phyloP scores from a whole-genome alignment of 768 basidiomycete genomes.

The Suillus luteus region DNA sequence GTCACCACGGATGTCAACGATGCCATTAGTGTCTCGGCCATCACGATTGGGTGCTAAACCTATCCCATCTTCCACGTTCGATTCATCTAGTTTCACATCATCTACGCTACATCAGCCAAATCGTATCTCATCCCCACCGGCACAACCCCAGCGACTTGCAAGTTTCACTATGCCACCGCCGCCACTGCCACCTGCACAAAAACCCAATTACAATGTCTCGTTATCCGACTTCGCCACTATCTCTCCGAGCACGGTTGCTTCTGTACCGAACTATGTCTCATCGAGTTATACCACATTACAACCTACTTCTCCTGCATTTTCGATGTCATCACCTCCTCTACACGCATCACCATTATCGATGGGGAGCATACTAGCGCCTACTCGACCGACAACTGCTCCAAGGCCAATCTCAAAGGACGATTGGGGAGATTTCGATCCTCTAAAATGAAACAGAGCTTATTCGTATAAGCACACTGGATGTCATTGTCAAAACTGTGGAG shows the following conservation, averaged over 20 bases:
- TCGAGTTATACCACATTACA: constrained; percentile 22
- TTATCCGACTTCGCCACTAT: constrained; percentile 34
- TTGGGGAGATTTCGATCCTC: constrained; percentile 84
- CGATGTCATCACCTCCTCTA: constrained; percentile 33
- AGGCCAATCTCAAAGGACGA: constrained; percentile 63
- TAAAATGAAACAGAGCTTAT: constrained; percentile 24
- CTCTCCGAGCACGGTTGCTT: constrained; percentile 19
- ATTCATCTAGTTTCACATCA: constrained; percentile 28
- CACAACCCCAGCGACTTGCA: constrained; percentile 22
- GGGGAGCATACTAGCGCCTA: constrained; percentile 57
- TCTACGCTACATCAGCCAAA: constrained; percentile 26
- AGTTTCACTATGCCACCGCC: constrained; percentile 15
- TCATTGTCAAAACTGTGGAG: neutral
- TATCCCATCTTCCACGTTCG: constrained; percentile 38
- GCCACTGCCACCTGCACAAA: constrained; percentile 23
- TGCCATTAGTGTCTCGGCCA: constrained; percentile 35
- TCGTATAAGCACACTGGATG: neutral
- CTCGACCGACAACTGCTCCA: constrained; percentile 40
- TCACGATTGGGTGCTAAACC: constrained; percentile 44
- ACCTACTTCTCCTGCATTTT: constrained; percentile 23
- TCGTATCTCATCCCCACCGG: constrained; percentile 23
- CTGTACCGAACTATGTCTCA: constrained; percentile 18
- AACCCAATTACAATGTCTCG: constrained; percentile 64
- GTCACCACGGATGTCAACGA: constrained; percentile 37
- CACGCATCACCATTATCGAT: constrained; percentile 39